Evolutionary conservation across 2,329 filamentous ascomycete species (phyloP).

Genomic region (Byssothecium circinans): DNA sequence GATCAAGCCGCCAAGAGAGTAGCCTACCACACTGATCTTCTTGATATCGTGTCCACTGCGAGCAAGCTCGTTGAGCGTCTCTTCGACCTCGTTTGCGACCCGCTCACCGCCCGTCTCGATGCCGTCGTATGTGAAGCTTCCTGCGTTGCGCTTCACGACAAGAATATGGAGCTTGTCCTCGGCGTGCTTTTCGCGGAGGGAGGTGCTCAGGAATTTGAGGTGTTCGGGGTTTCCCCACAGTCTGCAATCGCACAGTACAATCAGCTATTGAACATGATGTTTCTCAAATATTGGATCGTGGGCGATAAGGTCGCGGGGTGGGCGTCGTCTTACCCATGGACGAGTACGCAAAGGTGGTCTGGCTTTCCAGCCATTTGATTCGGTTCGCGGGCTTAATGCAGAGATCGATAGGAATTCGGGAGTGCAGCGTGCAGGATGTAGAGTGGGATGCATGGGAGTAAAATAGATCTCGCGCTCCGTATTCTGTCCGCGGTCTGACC

Average conservation of each 20-base stretch:
- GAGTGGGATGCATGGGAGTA: constrained; percentile 11
- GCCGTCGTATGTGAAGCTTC: constrained; percentile 69
- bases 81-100: constrained; percentile 64
- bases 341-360: constrained; percentile 74
- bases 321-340: constrained; percentile 64
- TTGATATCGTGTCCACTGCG: constrained; percentile 69
- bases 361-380: constrained; percentile 38
- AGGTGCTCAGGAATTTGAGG: constrained; percentile 67
- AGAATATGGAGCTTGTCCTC: constrained; percentile 69
- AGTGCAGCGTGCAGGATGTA: neutral
- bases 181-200: constrained; percentile 62
- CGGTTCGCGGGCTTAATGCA: neutral
- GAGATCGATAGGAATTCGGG: neutral
- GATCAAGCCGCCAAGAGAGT: constrained; percentile 85
- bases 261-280: neutral
- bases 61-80: constrained; percentile 57
- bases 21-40: constrained; percentile 85
- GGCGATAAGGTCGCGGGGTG: neutral
- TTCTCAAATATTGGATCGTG: neutral
- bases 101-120: constrained; percentile 71
- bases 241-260: constrained; percentile 45
- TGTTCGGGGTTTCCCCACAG: constrained; percentile 81
- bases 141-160: constrained; percentile 71
- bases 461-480: constrained; percentile 4
- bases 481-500: neutral